Base-by-base conservation (phyloP, 2,329 filamentous ascomycete species). In the Monilinia fructigena region DNA sequence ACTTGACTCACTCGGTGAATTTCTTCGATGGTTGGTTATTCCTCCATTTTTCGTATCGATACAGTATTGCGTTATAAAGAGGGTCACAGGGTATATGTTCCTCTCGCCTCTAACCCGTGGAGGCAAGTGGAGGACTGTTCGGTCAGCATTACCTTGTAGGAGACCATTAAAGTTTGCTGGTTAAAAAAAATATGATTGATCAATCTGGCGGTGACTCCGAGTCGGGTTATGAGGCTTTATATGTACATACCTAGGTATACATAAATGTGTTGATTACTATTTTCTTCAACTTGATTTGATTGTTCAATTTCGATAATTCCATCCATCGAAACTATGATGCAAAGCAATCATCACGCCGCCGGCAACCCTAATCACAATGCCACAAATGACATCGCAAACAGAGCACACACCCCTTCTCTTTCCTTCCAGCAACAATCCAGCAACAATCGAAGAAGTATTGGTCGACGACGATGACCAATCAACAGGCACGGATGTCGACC, bases 401-500 rank as follows among this genome's bases (percentile, higher is more conserved):
- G 65, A 67, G 47, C 48, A 54, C 16, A 67, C 65, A 12, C 47
- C 65, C 10, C 54, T 67, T 1, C 31, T 67, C 16, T 70, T 70
- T 18, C 62, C 68, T 31, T 65, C 70, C 14, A 47, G 45, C 26
- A 53, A 42, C 2, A 23, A n/a, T 65, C 73, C 20, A 42, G 66
- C 4, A 31, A 59, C 23, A 56, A 66, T 66, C 40, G 63, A 40
- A 11, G 55, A 23, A 31, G 14, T 23, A 10, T 53, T 53, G 55
- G 26, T 31, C 16, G 68, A 68, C 10, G 69, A 73, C 20, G 71
- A 71, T 20, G 48, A 14, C 2, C 55, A 67, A 35, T 55, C 61
- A n/a, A 12, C 76, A 74, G 85, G 81, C 72, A 86, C 40, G 0
- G 73, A 75, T 11, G 74, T 75, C 42, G 72, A 74, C 31, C 65